Base-by-base conservation (phyloP, 2,329 filamentous ascomycete species). In the Sarocladium strictum region DNA sequence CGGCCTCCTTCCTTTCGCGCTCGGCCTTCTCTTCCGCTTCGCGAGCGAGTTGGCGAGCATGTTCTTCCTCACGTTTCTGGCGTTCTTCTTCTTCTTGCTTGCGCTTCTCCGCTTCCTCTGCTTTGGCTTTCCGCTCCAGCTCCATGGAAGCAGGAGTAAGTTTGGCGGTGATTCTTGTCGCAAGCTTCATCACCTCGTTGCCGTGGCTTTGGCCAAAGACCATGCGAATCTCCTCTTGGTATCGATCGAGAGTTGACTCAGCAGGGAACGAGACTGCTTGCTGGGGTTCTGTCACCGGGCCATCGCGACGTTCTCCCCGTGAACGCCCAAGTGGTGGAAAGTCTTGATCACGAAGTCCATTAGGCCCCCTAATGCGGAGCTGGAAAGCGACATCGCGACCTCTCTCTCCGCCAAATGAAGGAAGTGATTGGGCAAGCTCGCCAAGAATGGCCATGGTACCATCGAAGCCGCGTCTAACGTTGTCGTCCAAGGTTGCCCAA, bases 191-290 rank as follows among this genome's bases (percentile, higher is more conserved):
- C 65, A 88, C 88, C 50, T 96, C 91, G 3, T 81, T 66, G 15
- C n/a, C 55, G 50, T 86, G 80, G 50, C 73, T 77, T 21, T 76
- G 71, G 24, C 89, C 88, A 68, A 94, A 97, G 1, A 97, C 78
- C 68, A 99, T 85, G 59, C 87, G 85, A 9, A 91, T 86, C 68
- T 97, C 95, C 65, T 97, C 90, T 65, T 89, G 83, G 86, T 95
- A 99, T 58, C 94, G 86, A 53, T 80, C 78, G 54, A 80, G 76
- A 1, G 94, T 97, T 9, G 82, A 77, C 35, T 84, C 81, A 9
- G 90, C 78, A 19, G 78, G 74, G 67, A 97, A 97, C 2, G 84
- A 76, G 24, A 92, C 85, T 12, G 90, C 87, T 61, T 88, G 86
- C n/a, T 82, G 76, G 12, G 87, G 87, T 55, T 89, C 86, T 63